Conservation (phyloP, 179 eudicot species). For the Camellia oleifera region DNA sequence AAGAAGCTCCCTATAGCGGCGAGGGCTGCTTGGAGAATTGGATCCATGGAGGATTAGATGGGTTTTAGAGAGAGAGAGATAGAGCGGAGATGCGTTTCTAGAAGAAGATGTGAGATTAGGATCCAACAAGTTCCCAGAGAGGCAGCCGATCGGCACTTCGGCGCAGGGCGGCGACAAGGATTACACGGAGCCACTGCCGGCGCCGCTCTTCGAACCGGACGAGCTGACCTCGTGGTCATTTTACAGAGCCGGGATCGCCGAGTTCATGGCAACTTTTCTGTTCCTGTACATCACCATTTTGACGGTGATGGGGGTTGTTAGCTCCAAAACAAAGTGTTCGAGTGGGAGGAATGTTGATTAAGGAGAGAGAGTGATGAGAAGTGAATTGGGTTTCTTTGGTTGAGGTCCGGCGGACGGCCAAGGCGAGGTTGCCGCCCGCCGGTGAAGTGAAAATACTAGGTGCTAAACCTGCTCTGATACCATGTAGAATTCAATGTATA, state of each 20-base stretch:
- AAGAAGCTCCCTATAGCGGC: constrained; percentile 32
- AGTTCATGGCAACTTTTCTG: constrained; percentile 4
- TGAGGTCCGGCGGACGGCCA: no score
- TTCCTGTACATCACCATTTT: constrained; percentile 2
- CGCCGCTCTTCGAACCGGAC: constrained; percentile 1
- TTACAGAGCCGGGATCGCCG: constrained; percentile 11
- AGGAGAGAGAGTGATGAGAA: no score
- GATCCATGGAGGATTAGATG: no score
- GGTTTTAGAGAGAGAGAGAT: no score
- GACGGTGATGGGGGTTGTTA: neutral
- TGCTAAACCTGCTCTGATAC: no score
- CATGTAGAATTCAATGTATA: no score
- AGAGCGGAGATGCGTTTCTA: no score
- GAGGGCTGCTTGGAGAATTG: constrained; percentile 23
- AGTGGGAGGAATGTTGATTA: no score
- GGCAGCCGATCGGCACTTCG: neutral
- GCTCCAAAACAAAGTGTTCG: neutral
- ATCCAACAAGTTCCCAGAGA: neutral
- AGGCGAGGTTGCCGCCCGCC: no score
- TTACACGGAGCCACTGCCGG: constrained; percentile 4
- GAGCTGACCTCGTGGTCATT: constrained; percentile 9
- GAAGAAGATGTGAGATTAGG: no score
- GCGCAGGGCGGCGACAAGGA: constrained; percentile 4
- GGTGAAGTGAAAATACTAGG: no score
- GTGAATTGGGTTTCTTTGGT: no score